Evolutionary conservation across 768 basidiomycete species (phyloP), one percentile per base, ranked within the genome.

Genomic region (Lentinula guzmanii): DNA sequence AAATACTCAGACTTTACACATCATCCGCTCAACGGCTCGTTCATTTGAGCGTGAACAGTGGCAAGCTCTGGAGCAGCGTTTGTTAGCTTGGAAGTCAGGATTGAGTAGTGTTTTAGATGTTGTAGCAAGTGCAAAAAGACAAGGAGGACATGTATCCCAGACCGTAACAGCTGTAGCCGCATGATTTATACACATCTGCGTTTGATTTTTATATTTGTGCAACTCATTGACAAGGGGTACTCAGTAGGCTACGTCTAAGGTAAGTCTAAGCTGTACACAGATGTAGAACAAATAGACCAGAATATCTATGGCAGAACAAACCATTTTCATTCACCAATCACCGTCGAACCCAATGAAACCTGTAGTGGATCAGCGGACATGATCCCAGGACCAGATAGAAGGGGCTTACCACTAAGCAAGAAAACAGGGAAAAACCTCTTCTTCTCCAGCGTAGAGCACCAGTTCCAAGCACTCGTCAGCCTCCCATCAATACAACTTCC

Each of bases 391-490:
- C 13, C 18, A 8, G 4, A 31, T 11, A 11, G 31, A n/a, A 61
- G 9, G 16, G 46, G 71, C 87, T 65, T 62, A 90, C 90, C 89
- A 51, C 85, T 83, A 57, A 94, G 75, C 63, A 93, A 74, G 71
- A 93, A 93, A 21, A 91, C 75, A 5, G 82, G 86, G 77, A 93
- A 92, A 69, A 85, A 94, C 53, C 86, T 77, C 75, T 94, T 94
- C 78, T 93, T 94, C 77, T 93, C 92, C 65, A 94, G 71, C 51
- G 79, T 80, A 53, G 86, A 85, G 74, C 92, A 94, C 92, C 92
- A 94, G 70, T 94, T 92, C 92, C 92, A 94, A 4, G 92, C 92
- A 70, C 90, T 92, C 34, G 92, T 94, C 67, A 94, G 72, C 3
- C 92, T 81, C 11, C 91, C 91, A 67, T 93, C 91, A 65, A 93